phyloP scores from a whole-genome alignment of 495 filamentous ascomycete genomes.

The Podospora anserina region DNA sequence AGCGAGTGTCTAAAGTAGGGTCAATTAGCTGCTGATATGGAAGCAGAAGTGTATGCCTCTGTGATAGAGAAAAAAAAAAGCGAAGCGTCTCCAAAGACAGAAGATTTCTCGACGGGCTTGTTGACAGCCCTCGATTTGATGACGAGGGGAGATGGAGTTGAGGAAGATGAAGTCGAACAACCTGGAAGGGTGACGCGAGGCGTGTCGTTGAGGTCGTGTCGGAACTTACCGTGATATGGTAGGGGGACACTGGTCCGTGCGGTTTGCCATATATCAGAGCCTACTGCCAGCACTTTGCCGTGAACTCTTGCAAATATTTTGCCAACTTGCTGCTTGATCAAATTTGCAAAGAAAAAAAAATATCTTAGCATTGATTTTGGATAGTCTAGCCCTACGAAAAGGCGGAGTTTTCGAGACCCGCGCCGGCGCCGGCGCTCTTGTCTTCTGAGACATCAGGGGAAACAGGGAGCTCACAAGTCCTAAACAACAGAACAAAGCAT shows the following conservation, averaged over 20 bases:
- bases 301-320: background rate
- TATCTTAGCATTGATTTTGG: no score
- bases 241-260: background rate
- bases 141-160: background rate
- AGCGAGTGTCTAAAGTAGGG: background rate
- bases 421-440: no score
- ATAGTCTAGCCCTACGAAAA: no score
- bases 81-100: background rate
- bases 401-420: no score
- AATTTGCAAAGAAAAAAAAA: no score
- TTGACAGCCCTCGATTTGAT: background rate
- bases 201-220: background rate
- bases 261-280: background rate
- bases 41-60: background rate
- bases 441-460: no score
- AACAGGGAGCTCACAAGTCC: no score
- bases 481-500: no score
- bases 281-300: background rate
- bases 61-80: background rate
- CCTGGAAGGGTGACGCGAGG: background rate
- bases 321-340: no score
- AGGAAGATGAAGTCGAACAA: background rate
- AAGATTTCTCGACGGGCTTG: background rate
- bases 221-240: background rate
- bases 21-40: background rate